Evolutionary conservation across 352 stramenopile genomes (phyloP).

Genomic region (Discostella stelligera): DNA sequence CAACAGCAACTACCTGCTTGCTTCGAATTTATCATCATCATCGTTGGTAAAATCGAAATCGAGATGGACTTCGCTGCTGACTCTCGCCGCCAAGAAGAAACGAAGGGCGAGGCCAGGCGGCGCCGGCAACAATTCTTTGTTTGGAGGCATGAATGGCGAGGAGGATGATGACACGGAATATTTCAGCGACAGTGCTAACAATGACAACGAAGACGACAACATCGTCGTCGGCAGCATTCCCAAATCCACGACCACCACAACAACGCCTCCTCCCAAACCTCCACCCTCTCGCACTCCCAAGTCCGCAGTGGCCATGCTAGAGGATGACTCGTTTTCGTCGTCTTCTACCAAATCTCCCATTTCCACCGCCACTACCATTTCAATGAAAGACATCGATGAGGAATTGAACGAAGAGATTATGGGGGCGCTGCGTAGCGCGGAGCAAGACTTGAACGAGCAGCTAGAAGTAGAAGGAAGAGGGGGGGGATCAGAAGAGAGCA

Average conservation of each 20-base stretch:
- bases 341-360: not conserved
- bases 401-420: conserved; percentile 32
- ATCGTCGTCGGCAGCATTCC: too few species aligned
- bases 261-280: not conserved
- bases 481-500: not conserved
- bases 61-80: not conserved
- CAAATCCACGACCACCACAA: not conserved
- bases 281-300: conserved; percentile 10
- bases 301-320: not conserved
- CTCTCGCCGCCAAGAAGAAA: not conserved
- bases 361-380: not conserved
- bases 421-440: conserved; percentile 19
- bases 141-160: not conserved
- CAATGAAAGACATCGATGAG: conserved; percentile 32
- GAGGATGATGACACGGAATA: not conserved
- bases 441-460: conserved; percentile 9
- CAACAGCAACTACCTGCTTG: not conserved
- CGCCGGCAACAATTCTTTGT: not conserved
- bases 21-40: not conserved
- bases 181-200: not conserved
- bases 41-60: not conserved
- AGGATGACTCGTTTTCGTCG: not conserved
- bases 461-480: not conserved
- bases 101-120: not conserved
- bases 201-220: not conserved